A percentile compares a stretch with the other conserved stretches of the same genome.
Conservation (phyloP, 768 basidiomycete genomes). For the Boletellus ananas region DNA sequence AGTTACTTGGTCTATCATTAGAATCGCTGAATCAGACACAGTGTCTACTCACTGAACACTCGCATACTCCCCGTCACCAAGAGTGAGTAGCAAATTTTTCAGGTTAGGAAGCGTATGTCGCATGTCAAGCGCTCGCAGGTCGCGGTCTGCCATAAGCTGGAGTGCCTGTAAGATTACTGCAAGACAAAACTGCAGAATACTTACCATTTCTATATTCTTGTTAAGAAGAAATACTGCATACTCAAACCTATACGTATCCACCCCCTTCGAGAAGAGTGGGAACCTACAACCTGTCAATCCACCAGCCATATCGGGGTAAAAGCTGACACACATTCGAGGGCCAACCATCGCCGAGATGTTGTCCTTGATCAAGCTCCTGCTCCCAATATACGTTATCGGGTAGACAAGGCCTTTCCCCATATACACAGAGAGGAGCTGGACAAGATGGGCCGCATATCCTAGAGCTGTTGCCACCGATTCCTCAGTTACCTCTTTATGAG, state of each 20-base stretch:
- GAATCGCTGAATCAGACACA: conserved; percentile 2
- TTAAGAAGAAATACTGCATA: conserved; percentile 96
- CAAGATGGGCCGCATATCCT: conserved; percentile 84
- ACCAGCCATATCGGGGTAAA: neutral
- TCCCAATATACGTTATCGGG: conserved; percentile 87
- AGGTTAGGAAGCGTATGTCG: conserved; percentile 96
- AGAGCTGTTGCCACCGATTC: conserved; percentile 85
- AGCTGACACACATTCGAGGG: conserved; percentile 75
- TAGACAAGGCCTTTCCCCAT: conserved; percentile 75
- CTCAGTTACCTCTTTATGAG: conserved; percentile 75
- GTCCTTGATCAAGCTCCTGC: conserved; percentile 87
- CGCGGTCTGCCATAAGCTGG: conserved; percentile 89
- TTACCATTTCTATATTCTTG: conserved; percentile 94
- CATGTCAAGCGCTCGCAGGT: conserved; percentile 86
- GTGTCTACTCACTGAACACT: conserved; percentile 40
- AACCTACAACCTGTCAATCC: conserved; percentile 55
- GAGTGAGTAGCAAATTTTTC: conserved; percentile 85
- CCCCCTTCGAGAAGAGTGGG: conserved; percentile 90
- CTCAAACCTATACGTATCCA: conserved; percentile 95
- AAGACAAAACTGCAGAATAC: neutral
- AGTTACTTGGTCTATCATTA: conserved; percentile 17
- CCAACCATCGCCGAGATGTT: conserved; percentile 94
- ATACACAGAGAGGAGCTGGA: conserved; percentile 79
- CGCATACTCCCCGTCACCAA: conserved; percentile 66
- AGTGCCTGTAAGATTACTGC: conserved; percentile 6